These are phyloP conservation scores for Malus sieversii DNA, from an alignment of 306 rosid genomes.

Conservation along the genomic window DNA sequence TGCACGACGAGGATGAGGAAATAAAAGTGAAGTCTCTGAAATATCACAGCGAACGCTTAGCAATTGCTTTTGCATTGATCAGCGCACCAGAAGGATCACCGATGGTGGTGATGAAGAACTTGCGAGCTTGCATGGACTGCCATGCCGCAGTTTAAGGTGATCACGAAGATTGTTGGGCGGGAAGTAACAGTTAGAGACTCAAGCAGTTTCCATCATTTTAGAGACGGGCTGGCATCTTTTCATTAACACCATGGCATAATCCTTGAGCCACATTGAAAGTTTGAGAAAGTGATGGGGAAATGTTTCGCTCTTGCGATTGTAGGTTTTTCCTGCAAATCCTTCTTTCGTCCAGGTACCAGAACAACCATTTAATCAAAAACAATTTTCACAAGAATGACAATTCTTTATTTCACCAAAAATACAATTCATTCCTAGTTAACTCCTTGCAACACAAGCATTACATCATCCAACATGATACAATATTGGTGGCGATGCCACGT, in stretches of 20 bases:
- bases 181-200: slow-evolving; percentile 74
- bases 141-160: slow-evolving; percentile 68
- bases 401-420: neutral
- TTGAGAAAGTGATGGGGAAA: no score
- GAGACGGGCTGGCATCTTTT: slow-evolving; percentile 26
- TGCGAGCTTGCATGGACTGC: slow-evolving; percentile 74
- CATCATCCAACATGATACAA: neutral
- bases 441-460: neutral
- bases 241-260: no score
- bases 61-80: slow-evolving; percentile 77
- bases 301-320: no score
- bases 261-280: no score
- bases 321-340: no score
- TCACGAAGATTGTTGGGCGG: slow-evolving; percentile 47
- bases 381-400: no score
- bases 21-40: slow-evolving; percentile 61
- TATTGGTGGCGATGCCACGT: neutral
- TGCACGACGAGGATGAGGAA: slow-evolving; percentile 64
- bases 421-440: neutral
- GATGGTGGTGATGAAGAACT: slow-evolving; percentile 74
- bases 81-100: slow-evolving; percentile 68
- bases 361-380: no score
- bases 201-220: slow-evolving; percentile 71
- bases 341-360: no score
- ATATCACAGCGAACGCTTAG: slow-evolving; percentile 84